Percentiles rank a stretch among this genome's conserved stretches.
Conservation (phyloP, 2,329 filamentous ascomycete genomes). For the Fusarium robinianum region DNA sequence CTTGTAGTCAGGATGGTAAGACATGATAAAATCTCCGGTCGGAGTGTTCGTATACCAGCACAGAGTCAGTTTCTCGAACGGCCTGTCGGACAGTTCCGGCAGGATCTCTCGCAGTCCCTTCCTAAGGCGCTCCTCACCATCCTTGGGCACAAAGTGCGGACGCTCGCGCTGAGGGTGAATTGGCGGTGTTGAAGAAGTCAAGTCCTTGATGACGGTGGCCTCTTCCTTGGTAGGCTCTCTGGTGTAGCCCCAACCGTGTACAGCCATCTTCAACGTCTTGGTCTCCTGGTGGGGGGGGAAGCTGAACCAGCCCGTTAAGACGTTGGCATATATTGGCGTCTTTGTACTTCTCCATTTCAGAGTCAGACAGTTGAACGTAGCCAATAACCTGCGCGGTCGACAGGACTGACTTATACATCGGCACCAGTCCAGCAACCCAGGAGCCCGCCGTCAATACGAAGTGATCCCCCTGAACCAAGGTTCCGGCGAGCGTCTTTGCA, state of each 20-base stretch:
- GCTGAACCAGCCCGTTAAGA: constrained; percentile 29
- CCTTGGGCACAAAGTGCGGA: constrained; percentile 19
- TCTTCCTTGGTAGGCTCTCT: constrained; percentile 4
- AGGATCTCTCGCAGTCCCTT: constrained; percentile 21
- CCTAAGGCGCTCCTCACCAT: constrained; percentile 19
- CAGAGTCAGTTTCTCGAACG: constrained; percentile 10
- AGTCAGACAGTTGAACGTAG: constrained; percentile 20
- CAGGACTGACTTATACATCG: constrained; percentile 20
- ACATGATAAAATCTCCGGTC: constrained; percentile 32
- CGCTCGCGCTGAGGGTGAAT: constrained; percentile 9
- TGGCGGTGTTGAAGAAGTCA: constrained; percentile 13
- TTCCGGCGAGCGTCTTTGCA: background rate
- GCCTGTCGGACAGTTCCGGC: constrained; percentile 23
- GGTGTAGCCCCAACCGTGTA: constrained; percentile 30
- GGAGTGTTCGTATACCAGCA: constrained; percentile 32
- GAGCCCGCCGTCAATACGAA: constrained; percentile 24
- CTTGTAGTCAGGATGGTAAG: constrained; percentile 28
- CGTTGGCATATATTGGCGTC: constrained; percentile 27
- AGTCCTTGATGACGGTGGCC: background rate
- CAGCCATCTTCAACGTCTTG: constrained; percentile 25
- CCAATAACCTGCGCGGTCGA: constrained; percentile 24
- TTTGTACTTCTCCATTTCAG: constrained; percentile 22
- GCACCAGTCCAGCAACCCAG: constrained; percentile 13
- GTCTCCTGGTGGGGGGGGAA: constrained; percentile 28
- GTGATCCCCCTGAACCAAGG: constrained; percentile 12